Evolutionary conservation across 495 filamentous ascomycete genomes (phyloP).

Genomic region (Aspergillus biplanus): DNA sequence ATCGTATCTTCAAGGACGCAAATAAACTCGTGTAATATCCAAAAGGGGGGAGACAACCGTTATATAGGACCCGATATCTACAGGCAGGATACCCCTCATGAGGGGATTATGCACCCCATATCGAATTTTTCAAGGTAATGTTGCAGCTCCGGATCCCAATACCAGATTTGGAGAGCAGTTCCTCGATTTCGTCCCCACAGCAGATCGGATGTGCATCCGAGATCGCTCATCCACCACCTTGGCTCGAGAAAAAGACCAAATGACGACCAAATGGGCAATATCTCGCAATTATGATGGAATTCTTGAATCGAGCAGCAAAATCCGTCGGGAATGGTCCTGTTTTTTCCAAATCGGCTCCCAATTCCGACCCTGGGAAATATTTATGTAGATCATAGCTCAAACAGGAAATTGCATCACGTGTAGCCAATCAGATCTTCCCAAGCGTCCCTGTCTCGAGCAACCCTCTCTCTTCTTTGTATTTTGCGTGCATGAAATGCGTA

Average conservation of each 20-base stretch:
- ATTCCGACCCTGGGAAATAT: background rate
- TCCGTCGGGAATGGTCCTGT: too few species aligned
- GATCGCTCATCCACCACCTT: background rate
- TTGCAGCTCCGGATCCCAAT: background rate
- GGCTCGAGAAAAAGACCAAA: background rate
- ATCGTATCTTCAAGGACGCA: too few species aligned
- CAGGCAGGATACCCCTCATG: background rate
- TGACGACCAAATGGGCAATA: background rate
- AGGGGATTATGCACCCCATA: background rate
- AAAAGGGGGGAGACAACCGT: too few species aligned
- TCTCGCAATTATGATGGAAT: background rate
- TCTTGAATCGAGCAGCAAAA: too few species aligned
- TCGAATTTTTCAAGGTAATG: too few species aligned
- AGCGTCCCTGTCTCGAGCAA: background rate
- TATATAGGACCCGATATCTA: too few species aligned
- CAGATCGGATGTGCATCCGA: background rate
- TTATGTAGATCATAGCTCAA: background rate
- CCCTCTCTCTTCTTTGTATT: background rate
- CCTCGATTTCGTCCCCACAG: background rate
- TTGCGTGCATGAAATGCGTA: background rate
- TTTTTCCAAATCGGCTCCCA: too few species aligned
- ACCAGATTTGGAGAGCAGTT: background rate
- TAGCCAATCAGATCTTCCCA: too few species aligned
- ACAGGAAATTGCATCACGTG: background rate
- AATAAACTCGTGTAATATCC: too few species aligned